These are phyloP conservation scores for Elsinoe ampelina DNA, from an alignment of 2,329 filamentous ascomycete genomes.

Conservation along the genomic window DNA sequence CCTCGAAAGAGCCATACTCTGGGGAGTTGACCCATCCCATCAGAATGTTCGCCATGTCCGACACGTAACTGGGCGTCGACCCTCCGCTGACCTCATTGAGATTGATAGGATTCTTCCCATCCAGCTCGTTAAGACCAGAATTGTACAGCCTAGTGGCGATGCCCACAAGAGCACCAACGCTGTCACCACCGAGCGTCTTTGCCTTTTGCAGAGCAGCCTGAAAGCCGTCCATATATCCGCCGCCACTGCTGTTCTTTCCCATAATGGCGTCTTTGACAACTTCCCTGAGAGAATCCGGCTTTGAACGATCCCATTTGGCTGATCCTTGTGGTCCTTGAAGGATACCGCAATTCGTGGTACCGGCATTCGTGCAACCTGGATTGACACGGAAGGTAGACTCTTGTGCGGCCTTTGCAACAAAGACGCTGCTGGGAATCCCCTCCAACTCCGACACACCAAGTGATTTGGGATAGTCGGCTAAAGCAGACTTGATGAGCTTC, in stretches of 20 bases:
- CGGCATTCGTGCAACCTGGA: constrained; percentile 2
- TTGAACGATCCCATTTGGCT: background rate
- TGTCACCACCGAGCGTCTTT: background rate
- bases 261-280: constrained; percentile 3
- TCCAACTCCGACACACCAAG: background rate
- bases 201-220: constrained; percentile 3
- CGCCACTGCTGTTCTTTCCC: constrained; percentile 5
- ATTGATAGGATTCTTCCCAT: background rate
- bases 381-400: constrained; percentile 3
- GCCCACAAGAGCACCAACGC: background rate
- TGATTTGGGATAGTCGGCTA: background rate
- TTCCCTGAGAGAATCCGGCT: background rate
- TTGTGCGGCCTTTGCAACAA: constrained; percentile 1
- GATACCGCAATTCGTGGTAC: constrained; percentile 5
- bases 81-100: background rate
- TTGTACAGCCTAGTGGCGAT: constrained; percentile 9
- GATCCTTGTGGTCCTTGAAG: constrained; percentile 1
- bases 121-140: background rate
- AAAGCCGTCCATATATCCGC: constrained; percentile 3
- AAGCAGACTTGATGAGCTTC: background rate
- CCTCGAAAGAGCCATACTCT: background rate
- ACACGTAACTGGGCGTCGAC: constrained; percentile 6
- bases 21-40: constrained; percentile 5
- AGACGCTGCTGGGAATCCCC: background rate
- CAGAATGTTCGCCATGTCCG: constrained; percentile 8